Conservation (phyloP, 2,329 filamentous ascomycete genomes). For the Arthrobotrys musiformis region DNA sequence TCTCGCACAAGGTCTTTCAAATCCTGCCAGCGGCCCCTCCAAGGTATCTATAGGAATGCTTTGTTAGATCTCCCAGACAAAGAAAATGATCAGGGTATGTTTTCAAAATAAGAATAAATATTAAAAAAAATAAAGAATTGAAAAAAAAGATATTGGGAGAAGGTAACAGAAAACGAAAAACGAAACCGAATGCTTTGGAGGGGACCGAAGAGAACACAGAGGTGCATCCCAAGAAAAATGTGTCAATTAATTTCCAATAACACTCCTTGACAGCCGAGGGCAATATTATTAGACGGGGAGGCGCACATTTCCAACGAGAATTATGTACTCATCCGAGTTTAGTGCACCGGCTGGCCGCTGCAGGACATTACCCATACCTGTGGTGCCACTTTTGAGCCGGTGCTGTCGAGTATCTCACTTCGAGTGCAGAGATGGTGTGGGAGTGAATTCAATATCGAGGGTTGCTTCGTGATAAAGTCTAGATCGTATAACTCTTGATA, state of each 20-base stretch:
- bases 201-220: background rate
- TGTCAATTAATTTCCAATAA: background rate
- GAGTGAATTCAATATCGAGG: slow-evolving; percentile 29
- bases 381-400: slow-evolving; percentile 40
- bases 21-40: slow-evolving; percentile 58
- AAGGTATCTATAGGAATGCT: slow-evolving; percentile 48
- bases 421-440: background rate
- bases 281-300: slow-evolving; percentile 37
- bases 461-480: slow-evolving; percentile 9
- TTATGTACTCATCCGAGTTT: slow-evolving; percentile 56
- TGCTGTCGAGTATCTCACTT: slow-evolving; percentile 11
- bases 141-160: background rate
- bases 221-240: background rate
- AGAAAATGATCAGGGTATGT: background rate
- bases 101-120: too few species aligned
- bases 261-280: slow-evolving; percentile 25
- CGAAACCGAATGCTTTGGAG: background rate
- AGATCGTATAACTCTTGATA: slow-evolving; percentile 21
- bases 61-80: background rate
- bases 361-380: slow-evolving; percentile 51
- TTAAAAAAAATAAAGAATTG: background rate
- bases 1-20: slow-evolving; percentile 58
- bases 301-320: slow-evolving; percentile 54
- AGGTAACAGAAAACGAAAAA: background rate
- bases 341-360: slow-evolving; percentile 53